A percentile compares a stretch with the other conserved stretches of the same genome.
Conservation (phyloP, 257 asterid species). For the Jasminum sambac region DNA sequence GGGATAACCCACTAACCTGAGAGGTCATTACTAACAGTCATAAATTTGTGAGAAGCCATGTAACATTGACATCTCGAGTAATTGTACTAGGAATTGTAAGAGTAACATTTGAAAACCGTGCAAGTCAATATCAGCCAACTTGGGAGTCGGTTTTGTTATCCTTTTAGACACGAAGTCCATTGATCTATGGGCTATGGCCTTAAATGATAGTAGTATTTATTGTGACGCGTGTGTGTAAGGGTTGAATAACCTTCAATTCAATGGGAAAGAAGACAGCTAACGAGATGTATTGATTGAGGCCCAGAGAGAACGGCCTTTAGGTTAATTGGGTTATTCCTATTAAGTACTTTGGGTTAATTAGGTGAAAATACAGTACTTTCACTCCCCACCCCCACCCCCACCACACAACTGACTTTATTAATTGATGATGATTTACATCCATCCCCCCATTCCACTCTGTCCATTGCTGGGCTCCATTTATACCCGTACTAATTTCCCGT, state of each 20-base stretch:
- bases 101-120: neutral
- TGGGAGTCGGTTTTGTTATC: constrained; percentile 25
- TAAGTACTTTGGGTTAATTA: constrained; percentile 16
- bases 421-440: neutral
- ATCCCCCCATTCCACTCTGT: neutral
- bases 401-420: neutral
- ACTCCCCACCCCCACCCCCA: neutral
- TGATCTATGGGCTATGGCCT: neutral
- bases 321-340: constrained; percentile 19
- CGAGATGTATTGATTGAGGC: constrained; percentile 19
- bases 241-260: constrained; percentile 23
- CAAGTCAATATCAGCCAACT: neutral
- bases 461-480: neutral
- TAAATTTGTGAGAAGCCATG: too few relatives aligned
- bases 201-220: constrained; percentile 28
- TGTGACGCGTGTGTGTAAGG: neutral
- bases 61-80: too few relatives aligned
- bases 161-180: constrained; percentile 29
- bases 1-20: too few relatives aligned
- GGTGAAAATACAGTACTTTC: neutral
- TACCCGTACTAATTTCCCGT: neutral
- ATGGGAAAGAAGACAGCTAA: neutral
- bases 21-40: too few relatives aligned
- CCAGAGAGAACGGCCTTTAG: constrained; percentile 8
- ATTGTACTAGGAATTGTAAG: too few relatives aligned